Conservation (phyloP, 2,329 filamentous ascomycete genomes). For the Penicillium glabrum region DNA sequence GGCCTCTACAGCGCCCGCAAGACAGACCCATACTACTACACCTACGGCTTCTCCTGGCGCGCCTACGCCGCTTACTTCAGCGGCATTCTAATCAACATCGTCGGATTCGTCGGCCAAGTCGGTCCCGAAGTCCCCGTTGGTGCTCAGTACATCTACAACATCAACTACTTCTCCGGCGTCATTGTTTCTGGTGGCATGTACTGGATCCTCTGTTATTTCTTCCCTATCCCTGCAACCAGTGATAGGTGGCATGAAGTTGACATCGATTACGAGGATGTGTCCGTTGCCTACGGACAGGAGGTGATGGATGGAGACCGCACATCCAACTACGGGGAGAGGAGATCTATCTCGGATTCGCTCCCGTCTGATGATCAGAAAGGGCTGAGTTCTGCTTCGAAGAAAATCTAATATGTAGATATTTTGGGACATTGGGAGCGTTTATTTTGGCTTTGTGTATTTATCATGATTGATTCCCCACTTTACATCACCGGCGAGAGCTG, state of each 20-base stretch:
- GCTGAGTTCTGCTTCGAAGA: slow-evolving; percentile 12
- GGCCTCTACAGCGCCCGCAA: slow-evolving; percentile 73
- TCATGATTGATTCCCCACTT: not conserved
- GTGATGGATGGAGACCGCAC: slow-evolving; percentile 25
- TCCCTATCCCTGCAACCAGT: slow-evolving; percentile 72
- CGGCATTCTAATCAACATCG: slow-evolving; percentile 86
- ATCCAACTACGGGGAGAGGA: slow-evolving; percentile 2
- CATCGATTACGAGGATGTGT: slow-evolving; percentile 30
- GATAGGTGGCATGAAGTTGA: slow-evolving; percentile 75
- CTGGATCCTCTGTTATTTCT: slow-evolving; percentile 67
- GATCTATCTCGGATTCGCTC: slow-evolving; percentile 12
- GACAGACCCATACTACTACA: slow-evolving; percentile 68
- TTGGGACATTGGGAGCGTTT: not conserved
- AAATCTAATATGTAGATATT: slow-evolving; percentile 8
- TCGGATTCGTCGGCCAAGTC: slow-evolving; percentile 83
- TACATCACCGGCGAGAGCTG: not conserved
- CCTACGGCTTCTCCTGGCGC: slow-evolving; percentile 74
- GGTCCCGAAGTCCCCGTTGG: slow-evolving; percentile 70
- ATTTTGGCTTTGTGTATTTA: slow-evolving; percentile 6
- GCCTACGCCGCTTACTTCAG: slow-evolving; percentile 79
- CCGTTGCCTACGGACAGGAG: slow-evolving; percentile 33
- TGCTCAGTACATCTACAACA: slow-evolving; percentile 80
- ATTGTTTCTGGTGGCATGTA: slow-evolving; percentile 68
- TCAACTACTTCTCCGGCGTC: slow-evolving; percentile 90
- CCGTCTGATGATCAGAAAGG: slow-evolving; percentile 19